Conservation (phyloP, 2,329 filamentous ascomycete species). For the Aspergillus costaricaensis region DNA sequence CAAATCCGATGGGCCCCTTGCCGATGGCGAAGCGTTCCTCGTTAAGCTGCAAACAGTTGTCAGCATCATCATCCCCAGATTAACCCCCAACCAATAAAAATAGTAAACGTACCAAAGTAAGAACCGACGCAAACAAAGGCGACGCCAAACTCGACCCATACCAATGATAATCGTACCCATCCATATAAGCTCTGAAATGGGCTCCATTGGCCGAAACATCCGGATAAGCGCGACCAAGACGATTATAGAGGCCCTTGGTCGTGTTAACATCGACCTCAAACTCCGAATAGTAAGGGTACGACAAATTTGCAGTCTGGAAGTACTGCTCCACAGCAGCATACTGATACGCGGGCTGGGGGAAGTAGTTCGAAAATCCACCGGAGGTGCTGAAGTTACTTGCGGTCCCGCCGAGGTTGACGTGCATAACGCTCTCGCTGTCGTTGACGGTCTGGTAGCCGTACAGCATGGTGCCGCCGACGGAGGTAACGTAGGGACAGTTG, state of each 20-base stretch:
- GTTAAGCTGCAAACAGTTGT: conserved; percentile 40
- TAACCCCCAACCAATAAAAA: background rate
- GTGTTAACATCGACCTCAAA: conserved; percentile 38
- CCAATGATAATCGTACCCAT: conserved; percentile 23
- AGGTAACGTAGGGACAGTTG: conserved; percentile 55
- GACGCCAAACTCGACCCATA: conserved; percentile 33
- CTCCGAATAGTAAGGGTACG: conserved; percentile 34
- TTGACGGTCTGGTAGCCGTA: conserved; percentile 30
- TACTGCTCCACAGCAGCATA: conserved; percentile 44
- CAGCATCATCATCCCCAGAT: background rate
- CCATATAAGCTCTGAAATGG: conserved; percentile 27
- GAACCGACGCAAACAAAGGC: conserved; percentile 33
- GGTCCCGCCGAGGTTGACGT: conserved; percentile 32
- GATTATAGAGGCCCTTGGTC: conserved; percentile 47
- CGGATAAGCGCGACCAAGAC: conserved; percentile 51
- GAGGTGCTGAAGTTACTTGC: conserved; percentile 41
- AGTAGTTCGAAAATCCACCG: conserved; percentile 52
- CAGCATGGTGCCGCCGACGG: conserved; percentile 46
- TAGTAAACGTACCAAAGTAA: conserved; percentile 28
- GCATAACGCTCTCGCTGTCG: conserved; percentile 33
- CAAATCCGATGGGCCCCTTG: conserved; percentile 54
- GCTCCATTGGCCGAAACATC: conserved; percentile 52
- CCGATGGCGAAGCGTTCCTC: conserved; percentile 51
- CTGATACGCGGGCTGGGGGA: conserved; percentile 48
- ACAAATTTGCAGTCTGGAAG: conserved; percentile 35